phyloP scores from a whole-genome alignment of 768 basidiomycete species.

The Candolleomyces eurysporus region DNA sequence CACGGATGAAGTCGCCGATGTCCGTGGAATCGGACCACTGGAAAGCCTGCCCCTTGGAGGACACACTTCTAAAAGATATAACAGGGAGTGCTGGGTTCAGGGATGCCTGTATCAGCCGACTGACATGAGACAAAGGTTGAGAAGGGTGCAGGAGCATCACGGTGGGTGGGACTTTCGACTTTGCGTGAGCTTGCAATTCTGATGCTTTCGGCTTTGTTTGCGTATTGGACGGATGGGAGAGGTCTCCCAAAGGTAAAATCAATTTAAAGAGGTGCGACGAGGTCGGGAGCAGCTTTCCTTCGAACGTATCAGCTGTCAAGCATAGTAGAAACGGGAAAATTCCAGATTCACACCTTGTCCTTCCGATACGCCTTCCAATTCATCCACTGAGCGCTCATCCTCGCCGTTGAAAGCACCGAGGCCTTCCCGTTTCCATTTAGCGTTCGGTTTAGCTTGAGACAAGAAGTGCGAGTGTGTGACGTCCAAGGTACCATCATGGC shows the following conservation, averaged over 20 bases:
- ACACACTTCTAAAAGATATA: slow-evolving; percentile 45
- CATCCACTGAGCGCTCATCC: not conserved
- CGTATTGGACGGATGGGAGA: slow-evolving; percentile 18
- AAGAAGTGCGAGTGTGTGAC: slow-evolving; percentile 2
- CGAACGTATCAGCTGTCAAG: not conserved
- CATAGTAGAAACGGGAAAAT: no score
- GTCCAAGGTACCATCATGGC: not conserved
- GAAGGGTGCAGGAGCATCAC: slow-evolving; percentile 68
- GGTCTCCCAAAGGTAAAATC: slow-evolving; percentile 46
- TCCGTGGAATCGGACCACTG: slow-evolving; percentile 66
- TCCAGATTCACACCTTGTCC: not conserved
- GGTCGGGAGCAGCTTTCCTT: slow-evolving; percentile 62
- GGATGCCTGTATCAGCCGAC: slow-evolving; percentile 51
- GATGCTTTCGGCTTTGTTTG: slow-evolving; percentile 5
- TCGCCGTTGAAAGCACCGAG: not conserved
- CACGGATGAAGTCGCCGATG: slow-evolving; percentile 63
- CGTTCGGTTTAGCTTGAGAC: not conserved
- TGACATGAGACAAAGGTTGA: slow-evolving; percentile 65
- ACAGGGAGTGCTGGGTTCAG: slow-evolving; percentile 32
- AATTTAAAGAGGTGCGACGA: slow-evolving; percentile 66
- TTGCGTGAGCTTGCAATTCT: slow-evolving; percentile 4
- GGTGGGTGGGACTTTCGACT: slow-evolving; percentile 30
- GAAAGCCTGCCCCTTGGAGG: slow-evolving; percentile 30
- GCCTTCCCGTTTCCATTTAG: not conserved
- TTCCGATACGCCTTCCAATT: not conserved